Conservation (phyloP, 768 basidiomycete species). For the Serendipita sp. region DNA sequence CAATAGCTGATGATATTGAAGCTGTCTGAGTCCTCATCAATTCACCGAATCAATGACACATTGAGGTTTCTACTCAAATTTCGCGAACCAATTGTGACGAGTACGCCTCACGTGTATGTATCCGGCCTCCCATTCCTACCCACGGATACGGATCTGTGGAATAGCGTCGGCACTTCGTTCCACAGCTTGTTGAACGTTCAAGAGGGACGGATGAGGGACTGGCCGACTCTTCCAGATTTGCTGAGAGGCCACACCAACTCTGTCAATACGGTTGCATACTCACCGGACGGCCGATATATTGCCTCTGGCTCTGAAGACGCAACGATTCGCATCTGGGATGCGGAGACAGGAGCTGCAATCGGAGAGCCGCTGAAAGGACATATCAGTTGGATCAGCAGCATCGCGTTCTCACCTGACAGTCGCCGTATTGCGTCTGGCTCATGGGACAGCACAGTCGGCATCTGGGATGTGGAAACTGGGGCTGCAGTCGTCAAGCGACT, state of each 20-base stretch:
- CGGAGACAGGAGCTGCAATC: too few species aligned
- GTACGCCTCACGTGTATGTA: neutral
- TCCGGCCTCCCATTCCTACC: neutral
- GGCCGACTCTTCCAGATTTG: neutral
- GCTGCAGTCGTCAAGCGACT: slow-evolving; percentile 15
- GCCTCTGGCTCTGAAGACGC: too few species aligned
- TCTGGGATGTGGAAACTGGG: too few species aligned
- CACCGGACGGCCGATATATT: too few species aligned
- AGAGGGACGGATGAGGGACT: neutral
- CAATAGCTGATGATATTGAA: neutral
- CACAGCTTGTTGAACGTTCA: neutral
- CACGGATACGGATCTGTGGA: neutral
- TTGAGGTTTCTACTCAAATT: neutral
- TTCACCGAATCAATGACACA: neutral
- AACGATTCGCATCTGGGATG: too few species aligned
- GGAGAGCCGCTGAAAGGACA: too few species aligned
- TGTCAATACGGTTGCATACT: too few species aligned
- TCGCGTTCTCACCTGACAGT: too few species aligned
- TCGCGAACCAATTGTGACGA: neutral
- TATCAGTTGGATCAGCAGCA: too few species aligned
- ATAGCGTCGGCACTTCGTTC: neutral
- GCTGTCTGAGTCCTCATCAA: neutral
- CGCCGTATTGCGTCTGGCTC: too few species aligned
- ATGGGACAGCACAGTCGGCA: too few species aligned
- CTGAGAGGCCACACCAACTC: too few species aligned